Percentiles rank a stretch among this genome's conserved stretches.
Evolutionary conservation across 176 grass and related monocot genomes (phyloP).

Genomic region (Oryza punctata): DNA sequence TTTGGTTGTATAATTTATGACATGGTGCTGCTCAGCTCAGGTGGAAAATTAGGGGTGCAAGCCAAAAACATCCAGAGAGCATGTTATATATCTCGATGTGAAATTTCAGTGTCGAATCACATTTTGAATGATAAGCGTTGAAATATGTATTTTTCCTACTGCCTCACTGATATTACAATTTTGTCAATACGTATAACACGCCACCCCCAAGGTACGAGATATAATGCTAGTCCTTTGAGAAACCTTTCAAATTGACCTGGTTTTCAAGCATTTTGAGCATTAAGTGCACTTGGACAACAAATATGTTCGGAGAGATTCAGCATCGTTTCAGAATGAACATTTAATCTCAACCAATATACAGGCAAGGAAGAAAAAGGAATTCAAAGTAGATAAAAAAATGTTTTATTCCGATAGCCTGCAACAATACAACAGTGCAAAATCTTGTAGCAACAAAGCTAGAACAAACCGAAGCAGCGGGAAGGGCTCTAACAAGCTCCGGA

Average conservation of each 20-base stretch:
- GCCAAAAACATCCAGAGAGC: neutral
- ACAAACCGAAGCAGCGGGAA: neutral
- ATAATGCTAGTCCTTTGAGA: neutral
- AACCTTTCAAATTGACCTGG: neutral
- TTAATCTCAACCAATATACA: neutral
- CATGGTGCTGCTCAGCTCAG: neutral
- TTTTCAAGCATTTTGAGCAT: neutral
- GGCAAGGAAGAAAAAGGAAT: neutral
- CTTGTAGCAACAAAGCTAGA: neutral
- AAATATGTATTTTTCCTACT: neutral
- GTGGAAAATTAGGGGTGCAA: neutral
- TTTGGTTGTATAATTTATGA: neutral
- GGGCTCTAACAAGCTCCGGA: neutral
- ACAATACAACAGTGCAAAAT: neutral
- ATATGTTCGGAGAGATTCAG: neutral
- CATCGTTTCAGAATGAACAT: neutral
- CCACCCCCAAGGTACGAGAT: neutral
- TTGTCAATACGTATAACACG: neutral
- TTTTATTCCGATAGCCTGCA: slow-evolving; percentile 22
- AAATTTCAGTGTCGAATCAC: neutral
- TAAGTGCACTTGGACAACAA: neutral
- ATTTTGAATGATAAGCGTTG: neutral
- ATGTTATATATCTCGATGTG: neutral
- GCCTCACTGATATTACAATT: neutral
- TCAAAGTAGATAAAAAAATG: neutral